Base-by-base conservation (phyloP, 2,329 filamentous ascomycete species). In the Fusarium solani-melongenae region DNA sequence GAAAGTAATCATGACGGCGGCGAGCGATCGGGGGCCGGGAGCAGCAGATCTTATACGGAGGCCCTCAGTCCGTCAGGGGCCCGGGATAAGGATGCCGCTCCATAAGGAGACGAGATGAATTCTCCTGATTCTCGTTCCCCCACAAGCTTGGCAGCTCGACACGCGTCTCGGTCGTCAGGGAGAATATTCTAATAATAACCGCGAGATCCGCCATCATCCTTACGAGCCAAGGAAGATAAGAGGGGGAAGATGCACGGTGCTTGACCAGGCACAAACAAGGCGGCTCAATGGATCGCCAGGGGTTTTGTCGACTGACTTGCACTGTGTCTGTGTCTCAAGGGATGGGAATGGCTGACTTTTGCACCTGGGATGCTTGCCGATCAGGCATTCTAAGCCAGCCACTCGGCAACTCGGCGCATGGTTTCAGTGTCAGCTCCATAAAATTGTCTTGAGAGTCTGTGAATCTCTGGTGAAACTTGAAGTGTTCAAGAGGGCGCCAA, bases 141-240 rank as follows among this genome's bases (percentile, higher is more conserved):
- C 71, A 71, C 69, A 64, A 51, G 6, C 64, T 49, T 61, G 62
- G 68, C 63, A 49, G 20, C 67, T 64, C 22, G 55, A 72, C 56
- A 69, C 71, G 64, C 71, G 58, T 62, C 41, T 24, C 46, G 46
- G 24, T 44, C 27, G 31, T 24, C 24, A 27, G 62, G 64, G 51
- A 55, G 22, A 57, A 20, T 2, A 31, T 60, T 69, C 71, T 74
- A 74, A 74, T 69, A 74, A 74, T 74, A 73, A 67, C 57, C 57
- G 56, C 58, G 49, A 74, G 56, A 69, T 65, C 60, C 44, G 63
- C 63, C 64, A 27, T 15, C 59, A 63, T 56, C 65, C 61, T 72
- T 62, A 46, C 41, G 22, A 65, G 7, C 33, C 39, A 44, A 44
- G 39, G 39, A 44, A 44, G 39, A 34, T 67, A 55, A 64, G 70